Base-by-base conservation (phyloP, 139 green algal species). In the Auxenochlorella protothecoides region DNA sequence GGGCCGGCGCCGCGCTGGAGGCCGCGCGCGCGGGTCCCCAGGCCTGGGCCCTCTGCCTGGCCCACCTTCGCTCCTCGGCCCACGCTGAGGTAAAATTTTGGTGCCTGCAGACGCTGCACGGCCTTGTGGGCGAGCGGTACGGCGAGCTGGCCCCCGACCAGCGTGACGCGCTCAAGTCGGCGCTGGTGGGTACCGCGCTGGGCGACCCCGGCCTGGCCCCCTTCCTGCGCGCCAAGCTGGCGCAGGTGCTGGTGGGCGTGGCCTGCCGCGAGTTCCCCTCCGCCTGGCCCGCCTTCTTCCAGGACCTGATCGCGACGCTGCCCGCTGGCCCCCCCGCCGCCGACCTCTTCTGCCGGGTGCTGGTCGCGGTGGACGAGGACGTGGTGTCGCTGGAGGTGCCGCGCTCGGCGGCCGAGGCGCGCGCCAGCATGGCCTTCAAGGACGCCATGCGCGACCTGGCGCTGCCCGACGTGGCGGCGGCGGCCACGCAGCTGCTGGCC, bases 31-130 rank as follows among this genome's bases (percentile, higher is more conserved):
- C 68, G 6, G 85, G 76, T 0, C 79, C 84, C 14, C 78, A 90
- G 4, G 81, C 76, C 59, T 96, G 87, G 90, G 71, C 78, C 65
- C 71, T 96, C 3, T 97, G 89, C 75, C 53, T 92, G 2, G 78
- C 89, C n/a, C 84, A 85, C 5, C 92, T 95, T 63, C 72, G 77
- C 4, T 16, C 68, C 11, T 91, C 81, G 2, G 3, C 53, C 11
- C 92, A 93, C 74, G 57, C 71, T 27, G 94, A 98, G 78, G 93
- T 98, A 63, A 87, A 88, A 59, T 98, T 98, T 78, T 98, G 94
- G 94, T 98, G 94, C 82, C 76, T 97, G 54, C 90, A 97, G 65
- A 89, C 87, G 27, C 78, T 98, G 59, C 86, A 93, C 53, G 89
- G 94, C 86, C 81, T 95, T 55, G 3, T 73, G n/a, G 55, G 27